These are phyloP conservation scores for Mycothermus thermophilus DNA, from an alignment of 495 filamentous ascomycete species.

Conservation along the genomic window DNA sequence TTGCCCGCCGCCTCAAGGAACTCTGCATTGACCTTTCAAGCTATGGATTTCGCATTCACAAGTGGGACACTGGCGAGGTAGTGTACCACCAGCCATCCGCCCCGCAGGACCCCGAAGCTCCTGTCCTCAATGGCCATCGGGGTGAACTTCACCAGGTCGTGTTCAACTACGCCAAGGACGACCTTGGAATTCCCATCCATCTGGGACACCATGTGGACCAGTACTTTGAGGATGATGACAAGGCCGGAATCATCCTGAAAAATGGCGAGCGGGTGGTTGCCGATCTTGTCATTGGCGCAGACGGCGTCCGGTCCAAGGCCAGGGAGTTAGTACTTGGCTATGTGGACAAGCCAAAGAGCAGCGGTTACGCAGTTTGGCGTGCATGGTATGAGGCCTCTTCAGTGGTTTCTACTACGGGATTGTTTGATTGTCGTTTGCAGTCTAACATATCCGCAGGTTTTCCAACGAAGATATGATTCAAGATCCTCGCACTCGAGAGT, in stretches of 20 bases:
- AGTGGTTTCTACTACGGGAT: too few species aligned
- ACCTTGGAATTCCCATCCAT: constrained; percentile 42
- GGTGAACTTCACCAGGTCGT: constrained; percentile 46
- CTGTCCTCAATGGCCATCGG: constrained; percentile 46
- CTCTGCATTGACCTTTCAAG: constrained; percentile 37
- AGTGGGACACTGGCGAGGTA: constrained; percentile 47
- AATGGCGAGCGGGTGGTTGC: constrained; percentile 34
- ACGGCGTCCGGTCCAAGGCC: constrained; percentile 47
- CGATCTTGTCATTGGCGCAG: constrained; percentile 45
- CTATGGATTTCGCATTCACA: constrained; percentile 47
- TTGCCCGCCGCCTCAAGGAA: constrained; percentile 33
- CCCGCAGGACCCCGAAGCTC: constrained; percentile 31
- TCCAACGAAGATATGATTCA: constrained; percentile 44
- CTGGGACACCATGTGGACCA: constrained; percentile 36
- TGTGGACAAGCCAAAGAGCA: constrained; percentile 44
- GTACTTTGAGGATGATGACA: constrained; percentile 42
- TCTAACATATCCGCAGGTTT: constrained; percentile 26
- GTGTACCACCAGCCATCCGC: constrained; percentile 40
- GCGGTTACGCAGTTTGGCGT: constrained; percentile 45
- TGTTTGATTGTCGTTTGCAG: neutral
- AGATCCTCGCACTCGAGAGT: constrained; percentile 44
- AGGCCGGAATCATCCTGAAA: constrained; percentile 42
- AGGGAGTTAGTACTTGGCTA: constrained; percentile 45
- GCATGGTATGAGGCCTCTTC: too few species aligned
- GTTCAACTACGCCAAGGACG: constrained; percentile 42